Percentiles rank a stretch among this genome's conserved stretches.
These are phyloP conservation scores for Protomyces arabidopsidicola DNA, from an alignment of 1,139 yeast genomes.

Conservation along the genomic window DNA sequence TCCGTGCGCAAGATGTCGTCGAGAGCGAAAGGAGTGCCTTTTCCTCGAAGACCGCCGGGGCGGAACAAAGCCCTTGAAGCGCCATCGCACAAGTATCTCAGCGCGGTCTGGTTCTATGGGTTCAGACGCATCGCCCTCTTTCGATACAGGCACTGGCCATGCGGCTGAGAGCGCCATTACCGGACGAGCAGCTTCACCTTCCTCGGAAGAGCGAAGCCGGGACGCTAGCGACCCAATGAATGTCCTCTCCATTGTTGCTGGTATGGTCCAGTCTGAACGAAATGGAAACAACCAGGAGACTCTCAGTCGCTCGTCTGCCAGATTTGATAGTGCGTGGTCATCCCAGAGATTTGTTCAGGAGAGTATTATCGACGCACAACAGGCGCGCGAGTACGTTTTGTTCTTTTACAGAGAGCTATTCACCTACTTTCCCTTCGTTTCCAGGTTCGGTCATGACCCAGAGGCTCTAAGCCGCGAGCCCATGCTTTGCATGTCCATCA, in stretches of 20 bases:
- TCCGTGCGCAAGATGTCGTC: not conserved
- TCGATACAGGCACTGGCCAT: not conserved
- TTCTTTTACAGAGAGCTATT: not conserved
- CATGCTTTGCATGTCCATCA: not conserved
- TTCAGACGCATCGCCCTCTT: not conserved
- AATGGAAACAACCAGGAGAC: not conserved
- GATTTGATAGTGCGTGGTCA: not conserved
- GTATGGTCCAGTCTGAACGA: not conserved
- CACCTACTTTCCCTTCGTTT: not conserved
- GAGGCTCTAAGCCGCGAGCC: not conserved
- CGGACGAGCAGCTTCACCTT: not conserved
- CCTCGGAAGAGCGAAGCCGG: not conserved
- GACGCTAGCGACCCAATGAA: not conserved
- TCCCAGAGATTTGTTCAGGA: not conserved
- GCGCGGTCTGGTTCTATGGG: not conserved
- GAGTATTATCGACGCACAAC: not conserved
- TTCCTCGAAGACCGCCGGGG: not conserved
- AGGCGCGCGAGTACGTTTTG: not conserved
- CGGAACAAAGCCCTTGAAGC: not conserved
- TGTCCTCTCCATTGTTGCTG: not conserved
- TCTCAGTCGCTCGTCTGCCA: not conserved
- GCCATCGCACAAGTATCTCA: not conserved
- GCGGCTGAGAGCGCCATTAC: not conserved
- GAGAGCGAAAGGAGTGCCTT: not conserved
- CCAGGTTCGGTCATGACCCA: not conserved